These are phyloP conservation scores for Capronia americana DNA, from an alignment of 2,329 filamentous ascomycete genomes.

Conservation along the genomic window DNA sequence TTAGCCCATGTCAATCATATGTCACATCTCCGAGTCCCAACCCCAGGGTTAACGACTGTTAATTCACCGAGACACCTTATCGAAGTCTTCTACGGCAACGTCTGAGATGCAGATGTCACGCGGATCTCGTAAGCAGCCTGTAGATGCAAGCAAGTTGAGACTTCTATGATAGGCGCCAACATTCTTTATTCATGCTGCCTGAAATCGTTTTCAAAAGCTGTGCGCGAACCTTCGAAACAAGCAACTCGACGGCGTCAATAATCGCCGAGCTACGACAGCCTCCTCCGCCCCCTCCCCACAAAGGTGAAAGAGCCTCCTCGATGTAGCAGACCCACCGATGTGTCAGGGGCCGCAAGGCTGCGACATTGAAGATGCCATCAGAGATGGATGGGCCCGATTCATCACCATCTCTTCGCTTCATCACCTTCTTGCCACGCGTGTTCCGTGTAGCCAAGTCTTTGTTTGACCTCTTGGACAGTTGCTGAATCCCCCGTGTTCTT, in stretches of 20 bases:
- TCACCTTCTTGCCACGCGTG: conserved; percentile 82
- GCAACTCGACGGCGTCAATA: conserved; percentile 2
- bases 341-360: conserved; percentile 33
- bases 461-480: conserved; percentile 83
- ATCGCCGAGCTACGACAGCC: conserved; percentile 2
- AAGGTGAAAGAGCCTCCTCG: conserved; percentile 33
- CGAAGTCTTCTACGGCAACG: background rate
- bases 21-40: background rate
- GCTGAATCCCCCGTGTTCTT: conserved; percentile 92
- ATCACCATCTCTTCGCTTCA: conserved; percentile 82
- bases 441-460: conserved; percentile 83
- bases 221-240: background rate
- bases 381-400: conserved; percentile 43
- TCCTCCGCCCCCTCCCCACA: conserved; percentile 21
- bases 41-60: background rate
- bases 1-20: conserved; percentile 5
- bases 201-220: conserved; percentile 10
- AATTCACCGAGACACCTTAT: background rate
- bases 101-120: background rate
- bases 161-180: conserved; percentile 11
- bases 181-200: conserved; percentile 23
- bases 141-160: background rate
- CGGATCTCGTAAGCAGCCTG: background rate
- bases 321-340: conserved; percentile 23
- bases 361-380: conserved; percentile 25